A percentile compares a stretch with the other conserved stretches of the same genome.
phyloP scores from a whole-genome alignment of 257 asterid genomes.

The Lavandula angustifolia region DNA sequence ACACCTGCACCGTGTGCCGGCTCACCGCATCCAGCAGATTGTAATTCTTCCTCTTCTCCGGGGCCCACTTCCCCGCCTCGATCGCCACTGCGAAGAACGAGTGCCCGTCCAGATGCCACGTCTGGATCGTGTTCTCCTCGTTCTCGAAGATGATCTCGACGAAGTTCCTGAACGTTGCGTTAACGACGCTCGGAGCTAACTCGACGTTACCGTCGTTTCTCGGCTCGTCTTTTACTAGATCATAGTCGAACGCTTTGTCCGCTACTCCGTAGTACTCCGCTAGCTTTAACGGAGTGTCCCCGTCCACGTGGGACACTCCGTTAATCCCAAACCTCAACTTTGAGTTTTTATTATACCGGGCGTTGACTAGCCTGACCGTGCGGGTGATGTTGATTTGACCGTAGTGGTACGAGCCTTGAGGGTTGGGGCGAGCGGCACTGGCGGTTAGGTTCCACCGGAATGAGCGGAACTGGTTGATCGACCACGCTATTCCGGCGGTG shows the following conservation, averaged over 20 bases:
- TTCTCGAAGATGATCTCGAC: constrained; percentile 56
- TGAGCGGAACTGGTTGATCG: constrained; percentile 38
- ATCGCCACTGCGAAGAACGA: constrained; percentile 57
- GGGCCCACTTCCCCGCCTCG: constrained; percentile 58
- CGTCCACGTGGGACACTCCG: constrained; percentile 49
- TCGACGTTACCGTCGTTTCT: constrained; percentile 7
- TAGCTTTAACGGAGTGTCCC: constrained; percentile 50
- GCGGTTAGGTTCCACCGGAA: constrained; percentile 57
- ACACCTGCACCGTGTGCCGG: constrained; percentile 61
- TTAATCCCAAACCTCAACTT: constrained; percentile 53
- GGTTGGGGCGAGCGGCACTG: constrained; percentile 68
- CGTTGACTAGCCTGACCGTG: constrained; percentile 45
- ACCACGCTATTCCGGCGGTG: constrained; percentile 38
- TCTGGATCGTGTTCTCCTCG: constrained; percentile 53
- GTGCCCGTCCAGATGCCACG: constrained; percentile 56
- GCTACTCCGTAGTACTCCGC: constrained; percentile 49
- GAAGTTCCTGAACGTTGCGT: constrained; percentile 44
- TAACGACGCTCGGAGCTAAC: constrained; percentile 44
- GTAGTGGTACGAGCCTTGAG: constrained; percentile 60
- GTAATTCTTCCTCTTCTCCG: constrained; percentile 59
- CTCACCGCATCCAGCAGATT: constrained; percentile 51
- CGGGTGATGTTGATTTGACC: constrained; percentile 63
- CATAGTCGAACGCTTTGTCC: constrained; percentile 41
- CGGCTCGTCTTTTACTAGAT: constrained; percentile 46
- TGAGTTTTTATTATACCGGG: constrained; percentile 27